Evolutionary conservation across 495 filamentous ascomycete species (phyloP), one percentile per base, ranked within the genome.

Genomic region (Aspergillus bertholletiae): DNA sequence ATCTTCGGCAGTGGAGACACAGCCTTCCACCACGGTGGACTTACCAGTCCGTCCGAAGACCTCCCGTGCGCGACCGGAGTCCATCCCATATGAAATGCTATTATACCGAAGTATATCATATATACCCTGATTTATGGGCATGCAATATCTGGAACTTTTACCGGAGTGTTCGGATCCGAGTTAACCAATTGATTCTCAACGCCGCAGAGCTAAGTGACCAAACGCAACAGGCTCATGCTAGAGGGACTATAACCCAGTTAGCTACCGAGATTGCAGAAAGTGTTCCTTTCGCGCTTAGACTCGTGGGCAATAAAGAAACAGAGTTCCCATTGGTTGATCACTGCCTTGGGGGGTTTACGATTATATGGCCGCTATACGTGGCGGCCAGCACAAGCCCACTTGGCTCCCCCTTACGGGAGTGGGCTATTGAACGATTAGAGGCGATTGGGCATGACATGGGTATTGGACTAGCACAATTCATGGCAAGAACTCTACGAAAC

Each of bases 91-190:
- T 12, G 13, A 32, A 32, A 3, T 32, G 3, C 13, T 5, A 12
- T 12, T 32, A 32, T 9, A 7, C 30, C 30, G 53, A 49, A n/a
- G 47, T 39, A 11, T 55, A 55, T 41, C 45, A 55, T 20, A 15
- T 55, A 3, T 55, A 55, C 20, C 15, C 30, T 0, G 53, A 55
- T 41, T 22, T 55, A 17, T 55, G 53, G 53, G 53, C 53, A 11
- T 55, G 53, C 44, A 55, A 55, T 23, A 34, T 55, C 17, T 55
- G 53, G 53, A 39, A 35, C 30, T 55, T 48, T 34, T 55, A 40
- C 32, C 53, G 53, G 7, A 55, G 47, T 11, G 53, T 45, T 9
- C 53, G 53, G 0, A 49, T 55, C 3, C 44, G 40, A 8, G 30
- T 55, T 0, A 55, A 55, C 21, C 45, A 32, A 32, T 11, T 32